Evolutionary conservation across 2,329 filamentous ascomycete species (phyloP).

Genomic region (Ophiocordyceps camponoti-leonardi): DNA sequence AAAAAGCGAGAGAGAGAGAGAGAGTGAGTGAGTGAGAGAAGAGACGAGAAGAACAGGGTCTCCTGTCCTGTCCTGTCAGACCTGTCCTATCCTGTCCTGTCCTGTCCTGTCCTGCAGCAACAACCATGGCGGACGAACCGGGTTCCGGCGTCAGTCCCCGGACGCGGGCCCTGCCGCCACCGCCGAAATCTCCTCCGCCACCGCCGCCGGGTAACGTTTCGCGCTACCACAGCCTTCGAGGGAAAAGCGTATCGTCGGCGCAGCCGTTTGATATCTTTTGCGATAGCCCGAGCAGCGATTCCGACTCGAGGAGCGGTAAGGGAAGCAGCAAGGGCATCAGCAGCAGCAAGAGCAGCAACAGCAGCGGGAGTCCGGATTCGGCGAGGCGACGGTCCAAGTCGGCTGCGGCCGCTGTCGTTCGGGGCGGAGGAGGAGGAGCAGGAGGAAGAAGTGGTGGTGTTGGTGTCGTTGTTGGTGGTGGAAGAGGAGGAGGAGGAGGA

Average conservation of each 20-base stretch:
- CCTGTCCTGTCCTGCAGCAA: too few relatives aligned
- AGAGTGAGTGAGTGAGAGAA: not conserved
- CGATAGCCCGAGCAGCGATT: slow-evolving; percentile 3
- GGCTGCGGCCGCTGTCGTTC: slow-evolving; percentile 2
- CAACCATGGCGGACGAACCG: not conserved
- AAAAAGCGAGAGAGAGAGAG: too few relatives aligned
- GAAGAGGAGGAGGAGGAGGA: not conserved
- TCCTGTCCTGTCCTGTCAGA: too few relatives aligned
- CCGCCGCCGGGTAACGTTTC: slow-evolving; percentile 6
- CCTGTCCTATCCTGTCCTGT: too few relatives aligned
- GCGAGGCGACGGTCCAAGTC: slow-evolving; percentile 11
- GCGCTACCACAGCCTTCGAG: slow-evolving; percentile 15
- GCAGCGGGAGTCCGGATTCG: not conserved
- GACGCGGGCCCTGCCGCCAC: not conserved
- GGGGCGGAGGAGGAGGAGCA: not conserved
- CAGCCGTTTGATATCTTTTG: slow-evolving; percentile 14
- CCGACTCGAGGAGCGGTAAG: not conserved
- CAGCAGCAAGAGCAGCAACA: slow-evolving; percentile 1
- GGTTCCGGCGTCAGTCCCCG: not conserved
- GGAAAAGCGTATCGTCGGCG: slow-evolving; percentile 16
- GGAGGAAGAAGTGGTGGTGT: not conserved
- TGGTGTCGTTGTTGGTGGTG: too few relatives aligned
- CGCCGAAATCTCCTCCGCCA: not conserved
- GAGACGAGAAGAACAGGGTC: not conserved
- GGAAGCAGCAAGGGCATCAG: not conserved